phyloP scores from a whole-genome alignment of 805 yeast species.

The Wickerhamia fluorescens region DNA sequence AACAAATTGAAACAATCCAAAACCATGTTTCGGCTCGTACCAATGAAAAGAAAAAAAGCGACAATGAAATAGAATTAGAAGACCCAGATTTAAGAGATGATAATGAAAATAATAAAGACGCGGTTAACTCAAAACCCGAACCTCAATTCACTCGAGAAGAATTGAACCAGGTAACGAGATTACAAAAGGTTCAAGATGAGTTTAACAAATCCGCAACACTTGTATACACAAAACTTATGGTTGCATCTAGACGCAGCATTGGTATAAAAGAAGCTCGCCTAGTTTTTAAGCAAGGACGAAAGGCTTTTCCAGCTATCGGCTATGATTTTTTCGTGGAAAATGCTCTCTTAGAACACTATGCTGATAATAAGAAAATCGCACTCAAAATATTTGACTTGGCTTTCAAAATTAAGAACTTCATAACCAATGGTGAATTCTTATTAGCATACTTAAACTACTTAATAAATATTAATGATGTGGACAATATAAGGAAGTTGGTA shows the following conservation, averaged over 20 bases:
- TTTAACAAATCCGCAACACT: constrained; percentile 44
- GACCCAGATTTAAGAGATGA: constrained; percentile 4
- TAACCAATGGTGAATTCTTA: constrained; percentile 54
- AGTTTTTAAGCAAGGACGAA: constrained; percentile 64
- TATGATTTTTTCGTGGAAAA: constrained; percentile 75
- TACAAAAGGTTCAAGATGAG: constrained; percentile 16
- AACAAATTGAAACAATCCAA: constrained; percentile 17
- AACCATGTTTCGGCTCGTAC: constrained; percentile 8
- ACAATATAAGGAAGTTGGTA: constrained; percentile 71
- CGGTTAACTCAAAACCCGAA: constrained; percentile 3
- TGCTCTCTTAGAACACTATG: constrained; percentile 72
- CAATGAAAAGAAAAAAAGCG: constrained; percentile 3
- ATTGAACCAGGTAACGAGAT: constrained; percentile 9
- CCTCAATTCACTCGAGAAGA: constrained; percentile 10
- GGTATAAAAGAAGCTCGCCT: constrained; percentile 70
- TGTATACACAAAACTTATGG: constrained; percentile 65
- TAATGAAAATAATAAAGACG: constrained; percentile 11
- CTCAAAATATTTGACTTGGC: constrained; percentile 75
- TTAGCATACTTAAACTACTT: constrained; percentile 67
- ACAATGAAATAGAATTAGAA: constrained; percentile 4
- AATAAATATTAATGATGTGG: constrained; percentile 59
- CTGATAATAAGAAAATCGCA: constrained; percentile 63
- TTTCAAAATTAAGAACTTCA: constrained; percentile 40
- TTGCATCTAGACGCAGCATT: constrained; percentile 56
- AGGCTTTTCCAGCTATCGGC: constrained; percentile 48